A percentile compares a stretch with the other conserved stretches of the same genome.
phyloP scores from a whole-genome alignment of 345 rosid species.

The Syzygium aromaticum region DNA sequence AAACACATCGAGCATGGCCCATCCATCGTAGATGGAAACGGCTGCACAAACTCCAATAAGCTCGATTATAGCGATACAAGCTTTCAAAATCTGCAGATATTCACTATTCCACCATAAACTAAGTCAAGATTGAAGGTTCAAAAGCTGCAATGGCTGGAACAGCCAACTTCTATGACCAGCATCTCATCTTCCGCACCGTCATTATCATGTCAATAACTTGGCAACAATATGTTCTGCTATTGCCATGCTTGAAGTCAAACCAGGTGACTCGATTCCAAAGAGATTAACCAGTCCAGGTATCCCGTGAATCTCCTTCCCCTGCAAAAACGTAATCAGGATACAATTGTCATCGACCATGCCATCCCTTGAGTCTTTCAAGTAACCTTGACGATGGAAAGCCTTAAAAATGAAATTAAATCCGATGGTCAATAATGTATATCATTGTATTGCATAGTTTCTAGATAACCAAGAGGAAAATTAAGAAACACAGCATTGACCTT shows the following conservation, averaged over 20 bases:
- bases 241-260: conserved; percentile 87
- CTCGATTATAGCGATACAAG: not conserved
- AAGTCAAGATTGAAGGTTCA: not conserved
- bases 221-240: conserved; percentile 70
- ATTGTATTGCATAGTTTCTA: not conserved
- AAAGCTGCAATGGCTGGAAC: not conserved
- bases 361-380: not conserved
- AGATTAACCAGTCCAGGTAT: conserved; percentile 83
- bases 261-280: conserved; percentile 93
- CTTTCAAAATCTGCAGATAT: not conserved
- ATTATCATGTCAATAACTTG: conserved; percentile 28
- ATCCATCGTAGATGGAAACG: no score
- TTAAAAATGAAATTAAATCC: not conserved
- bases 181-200: not conserved
- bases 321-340: not conserved
- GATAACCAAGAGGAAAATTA: not conserved
- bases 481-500: not conserved
- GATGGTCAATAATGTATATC: not conserved
- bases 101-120: not conserved
- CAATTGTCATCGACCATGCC: not conserved
- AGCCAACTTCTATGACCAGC: not conserved
- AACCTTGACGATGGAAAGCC: not conserved
- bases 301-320: conserved; percentile 84
- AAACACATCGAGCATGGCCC: not conserved
- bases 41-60: not conserved